A percentile compares a stretch with the other conserved stretches of the same genome.
Evolutionary conservation across 257 asterid genomes (phyloP).

Genomic region (Solanum dulcamara): DNA sequence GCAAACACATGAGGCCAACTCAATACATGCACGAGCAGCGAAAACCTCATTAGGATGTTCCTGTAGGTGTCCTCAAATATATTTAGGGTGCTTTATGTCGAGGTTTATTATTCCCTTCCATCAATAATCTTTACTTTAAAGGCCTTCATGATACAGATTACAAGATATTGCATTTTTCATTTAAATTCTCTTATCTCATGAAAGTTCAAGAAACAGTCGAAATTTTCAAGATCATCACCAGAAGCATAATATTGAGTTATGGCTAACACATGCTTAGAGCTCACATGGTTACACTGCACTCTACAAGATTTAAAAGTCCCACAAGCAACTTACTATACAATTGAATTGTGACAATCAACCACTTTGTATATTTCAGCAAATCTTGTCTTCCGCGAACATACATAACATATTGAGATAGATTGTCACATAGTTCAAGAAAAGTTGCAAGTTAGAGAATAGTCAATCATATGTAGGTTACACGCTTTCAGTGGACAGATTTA

Average conservation of each 20-base stretch:
- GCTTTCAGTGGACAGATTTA: too few species aligned
- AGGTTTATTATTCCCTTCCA: neutral
- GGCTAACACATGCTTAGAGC: neutral
- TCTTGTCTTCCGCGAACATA: neutral
- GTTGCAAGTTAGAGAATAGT: neutral
- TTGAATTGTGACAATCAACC: neutral
- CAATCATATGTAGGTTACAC: neutral
- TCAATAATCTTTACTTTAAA: neutral
- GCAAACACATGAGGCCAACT: too few species aligned
- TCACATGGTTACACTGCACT: neutral
- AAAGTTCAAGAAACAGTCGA: neutral
- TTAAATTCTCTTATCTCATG: neutral
- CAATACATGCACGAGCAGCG: neutral
- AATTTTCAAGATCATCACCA: neutral
- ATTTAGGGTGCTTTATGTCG: neutral
- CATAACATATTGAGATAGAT: neutral
- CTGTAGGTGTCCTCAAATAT: neutral
- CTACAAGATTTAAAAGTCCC: neutral
- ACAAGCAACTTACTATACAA: neutral
- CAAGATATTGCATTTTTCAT: neutral
- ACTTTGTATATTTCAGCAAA: neutral
- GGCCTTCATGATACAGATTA: neutral
- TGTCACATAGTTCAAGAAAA: neutral
- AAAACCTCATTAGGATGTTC: neutral
- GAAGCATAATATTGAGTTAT: neutral